Evolutionary conservation across 371 early-diverging fungal genomes (phyloP).

Genomic region (Ordospora pajunii): DNA sequence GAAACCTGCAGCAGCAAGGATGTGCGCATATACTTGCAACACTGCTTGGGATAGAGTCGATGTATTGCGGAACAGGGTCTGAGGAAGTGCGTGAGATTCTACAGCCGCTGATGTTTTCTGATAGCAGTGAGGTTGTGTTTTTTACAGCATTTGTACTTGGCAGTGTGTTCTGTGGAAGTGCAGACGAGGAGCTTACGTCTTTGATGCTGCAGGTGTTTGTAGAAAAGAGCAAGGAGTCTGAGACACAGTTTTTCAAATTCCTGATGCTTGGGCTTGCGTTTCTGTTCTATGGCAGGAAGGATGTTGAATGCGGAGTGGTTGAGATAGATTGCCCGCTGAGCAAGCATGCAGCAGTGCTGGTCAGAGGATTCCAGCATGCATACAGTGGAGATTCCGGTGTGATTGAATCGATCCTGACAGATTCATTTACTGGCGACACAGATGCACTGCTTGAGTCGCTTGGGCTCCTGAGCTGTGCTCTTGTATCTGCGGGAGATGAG

Average conservation of each 20-base stretch:
- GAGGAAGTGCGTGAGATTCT: slow-evolving; percentile 13
- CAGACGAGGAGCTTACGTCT: slow-evolving; percentile 40
- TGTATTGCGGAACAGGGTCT: slow-evolving; percentile 34
- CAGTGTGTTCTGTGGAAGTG: slow-evolving; percentile 42
- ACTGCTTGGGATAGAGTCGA: slow-evolving; percentile 32
- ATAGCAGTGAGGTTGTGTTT: slow-evolving; percentile 24
- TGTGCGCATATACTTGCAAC: slow-evolving; percentile 34
- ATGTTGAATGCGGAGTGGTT: slow-evolving; percentile 19
- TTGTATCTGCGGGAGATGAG: slow-evolving; percentile 57
- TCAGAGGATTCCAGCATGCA: slow-evolving; percentile 42
- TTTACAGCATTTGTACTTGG: slow-evolving; percentile 52
- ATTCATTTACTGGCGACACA: slow-evolving; percentile 45
- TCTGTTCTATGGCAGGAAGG: slow-evolving; percentile 47
- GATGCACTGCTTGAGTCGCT: slow-evolving; percentile 43
- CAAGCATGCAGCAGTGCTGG: slow-evolving; percentile 24
- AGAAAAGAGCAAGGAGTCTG: slow-evolving; percentile 30
- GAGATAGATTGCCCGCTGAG: slow-evolving; percentile 17
- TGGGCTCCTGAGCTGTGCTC: slow-evolving; percentile 45
- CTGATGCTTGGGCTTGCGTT: slow-evolving; percentile 54
- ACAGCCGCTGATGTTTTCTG: slow-evolving; percentile 31
- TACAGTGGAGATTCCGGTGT: slow-evolving; percentile 49
- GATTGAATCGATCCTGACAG: slow-evolving; percentile 51
- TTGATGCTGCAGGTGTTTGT: slow-evolving; percentile 37
- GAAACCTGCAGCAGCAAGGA: slow-evolving; percentile 26
- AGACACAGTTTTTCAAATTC: slow-evolving; percentile 39